Percentiles rank a stretch among this genome's conserved stretches.
Evolutionary conservation across 305 asterid genomes (phyloP).

Genomic region (Fraxinus velutina): DNA sequence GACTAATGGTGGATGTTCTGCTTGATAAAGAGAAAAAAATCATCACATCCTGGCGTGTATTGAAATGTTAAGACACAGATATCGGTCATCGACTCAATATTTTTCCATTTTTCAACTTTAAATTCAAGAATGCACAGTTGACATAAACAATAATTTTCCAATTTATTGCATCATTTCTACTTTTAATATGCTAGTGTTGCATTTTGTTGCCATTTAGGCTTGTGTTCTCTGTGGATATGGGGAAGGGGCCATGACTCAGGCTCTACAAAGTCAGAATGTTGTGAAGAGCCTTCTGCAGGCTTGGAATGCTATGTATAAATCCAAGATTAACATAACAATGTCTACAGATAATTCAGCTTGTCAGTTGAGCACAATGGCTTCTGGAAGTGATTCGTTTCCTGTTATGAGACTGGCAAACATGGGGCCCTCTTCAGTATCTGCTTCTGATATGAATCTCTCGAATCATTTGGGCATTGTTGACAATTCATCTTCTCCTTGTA

Average conservation of each 20-base stretch:
- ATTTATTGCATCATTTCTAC: background rate
- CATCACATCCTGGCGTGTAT: background rate
- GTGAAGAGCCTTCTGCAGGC: slow-evolving; percentile 32
- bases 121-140: background rate
- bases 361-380: slow-evolving; percentile 15
- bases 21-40: background rate
- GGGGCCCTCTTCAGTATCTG: slow-evolving; percentile 4
- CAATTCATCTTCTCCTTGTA: slow-evolving; percentile 2
- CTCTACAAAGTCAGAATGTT: slow-evolving; percentile 23
- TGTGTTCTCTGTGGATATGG: slow-evolving; percentile 40
- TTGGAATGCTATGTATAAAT: slow-evolving; percentile 20
- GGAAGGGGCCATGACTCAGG: slow-evolving; percentile 39
- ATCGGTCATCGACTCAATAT: background rate
- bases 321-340: background rate
- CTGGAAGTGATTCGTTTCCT: slow-evolving; percentile 20
- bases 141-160: background rate
- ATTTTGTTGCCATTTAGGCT: slow-evolving; percentile 22
- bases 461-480: slow-evolving; percentile 2
- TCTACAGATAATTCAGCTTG: background rate
- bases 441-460: background rate
- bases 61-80: background rate
- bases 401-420: slow-evolving; percentile 13
- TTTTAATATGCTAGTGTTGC: slow-evolving; percentile 1
- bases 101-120: background rate
- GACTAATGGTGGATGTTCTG: background rate